Percentiles rank a stretch among this genome's conserved stretches.
These are phyloP conservation scores for Curvularia verruculosa DNA, from an alignment of 2,329 filamentous ascomycete genomes.

Conservation along the genomic window DNA sequence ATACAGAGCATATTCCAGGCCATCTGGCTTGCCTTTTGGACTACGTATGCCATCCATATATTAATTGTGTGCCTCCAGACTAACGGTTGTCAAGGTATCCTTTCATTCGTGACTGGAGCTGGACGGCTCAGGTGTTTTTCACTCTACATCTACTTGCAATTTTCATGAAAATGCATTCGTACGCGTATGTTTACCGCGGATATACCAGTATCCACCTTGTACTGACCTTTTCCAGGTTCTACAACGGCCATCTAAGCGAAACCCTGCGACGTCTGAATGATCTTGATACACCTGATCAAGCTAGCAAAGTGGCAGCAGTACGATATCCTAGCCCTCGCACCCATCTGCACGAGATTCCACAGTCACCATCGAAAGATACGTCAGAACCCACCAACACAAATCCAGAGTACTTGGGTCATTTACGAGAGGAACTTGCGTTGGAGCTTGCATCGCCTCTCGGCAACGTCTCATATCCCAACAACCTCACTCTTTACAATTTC, in stretches of 20 bases:
- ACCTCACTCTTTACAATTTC: constrained; percentile 83
- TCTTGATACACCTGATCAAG: constrained; percentile 77
- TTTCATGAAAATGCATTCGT: constrained; percentile 99
- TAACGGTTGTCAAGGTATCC: constrained; percentile 63
- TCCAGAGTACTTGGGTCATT: constrained; percentile 60
- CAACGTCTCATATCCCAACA: constrained; percentile 85
- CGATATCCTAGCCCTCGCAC: constrained; percentile 66
- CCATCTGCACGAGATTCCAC: constrained; percentile 62
- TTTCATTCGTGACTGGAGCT: constrained; percentile 87
- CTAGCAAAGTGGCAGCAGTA: constrained; percentile 72
- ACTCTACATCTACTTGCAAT: constrained; percentile 88
- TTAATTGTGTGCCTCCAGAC: background rate
- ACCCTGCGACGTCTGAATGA: constrained; percentile 79
- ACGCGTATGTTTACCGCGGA: constrained; percentile 58
- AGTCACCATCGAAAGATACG: constrained; percentile 46
- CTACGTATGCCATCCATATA: constrained; percentile 57
- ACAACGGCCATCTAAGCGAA: constrained; percentile 92
- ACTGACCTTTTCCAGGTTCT: constrained; percentile 64
- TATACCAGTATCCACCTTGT: background rate
- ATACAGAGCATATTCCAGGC: constrained; percentile 84
- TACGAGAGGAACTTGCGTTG: constrained; percentile 85
- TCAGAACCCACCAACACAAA: constrained; percentile 51
- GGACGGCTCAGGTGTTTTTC: constrained; percentile 96
- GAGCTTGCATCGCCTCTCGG: constrained; percentile 92
- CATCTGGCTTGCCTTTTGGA: constrained; percentile 81